Evolutionary conservation across 164 flowering plant species (phyloP), one percentile per base, ranked within the genome.

Genomic region (Sextonia rubra): DNA sequence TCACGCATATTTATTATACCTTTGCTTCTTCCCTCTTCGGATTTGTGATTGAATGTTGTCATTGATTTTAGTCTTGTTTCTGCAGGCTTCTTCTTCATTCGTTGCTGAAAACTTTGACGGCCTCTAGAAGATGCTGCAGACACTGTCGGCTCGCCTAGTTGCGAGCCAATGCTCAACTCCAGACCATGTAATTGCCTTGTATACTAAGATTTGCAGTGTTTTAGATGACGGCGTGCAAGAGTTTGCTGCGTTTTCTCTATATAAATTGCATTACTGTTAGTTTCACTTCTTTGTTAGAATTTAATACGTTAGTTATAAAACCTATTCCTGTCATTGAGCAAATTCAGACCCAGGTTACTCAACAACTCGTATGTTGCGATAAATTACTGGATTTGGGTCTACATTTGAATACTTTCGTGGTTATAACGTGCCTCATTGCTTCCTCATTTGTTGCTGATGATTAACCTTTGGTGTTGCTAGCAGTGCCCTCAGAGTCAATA

Each of bases 71-170:
- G 23, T 23, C 64, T 6, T 26, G 14, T 15, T 69, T 69, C 18
- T 55, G 71, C 62, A 69, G 62, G 62, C 20, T 18, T 55, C 61
- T 11, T 47, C 30, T 47, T 48, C 12, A 25, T 48, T 24, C 23
- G 44, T 48, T 24, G 60, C 23, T 12, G 71, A 52, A 24, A 29
- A 2, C n/a, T n/a, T n/a, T n/a, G n/a, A n/a, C 62, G 55, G 12
- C 62, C 62, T 60, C 27, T 62, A 71, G 66, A 60, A 60, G 66
- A 61, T 22, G 73, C 17, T 71, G 66, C 66, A 44, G 8, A 48
- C 66, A n/a, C 30, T 60, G 20, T 32, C 73, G n/a, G 55, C 44
- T 37, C 73, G 37, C 55, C 23, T 37, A 20, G 20, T 32, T 47
- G 32, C 20, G 9, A 44, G 9, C 27, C 73, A 60, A 47, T 27